Conservation (phyloP, 192 early-diverging fungal genomes). For the Linnemannia hyalina region DNA sequence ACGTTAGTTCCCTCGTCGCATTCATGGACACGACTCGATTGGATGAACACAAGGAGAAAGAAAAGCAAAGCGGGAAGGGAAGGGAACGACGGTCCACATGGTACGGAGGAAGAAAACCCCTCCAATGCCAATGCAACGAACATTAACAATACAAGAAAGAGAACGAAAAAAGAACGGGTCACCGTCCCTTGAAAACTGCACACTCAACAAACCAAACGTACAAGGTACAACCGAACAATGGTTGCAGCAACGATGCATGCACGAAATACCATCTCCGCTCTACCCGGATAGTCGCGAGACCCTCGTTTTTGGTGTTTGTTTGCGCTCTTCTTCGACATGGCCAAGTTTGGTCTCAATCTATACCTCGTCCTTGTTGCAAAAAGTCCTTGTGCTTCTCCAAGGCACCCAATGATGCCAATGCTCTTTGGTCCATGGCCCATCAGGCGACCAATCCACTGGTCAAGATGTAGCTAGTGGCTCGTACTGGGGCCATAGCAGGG, state of each 20-base stretch:
- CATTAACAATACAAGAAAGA: neutral
- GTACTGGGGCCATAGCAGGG: neutral
- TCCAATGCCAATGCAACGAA: neutral
- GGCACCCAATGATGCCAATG: neutral
- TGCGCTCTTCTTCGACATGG: neutral
- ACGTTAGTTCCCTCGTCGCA: neutral
- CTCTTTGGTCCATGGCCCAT: neutral
- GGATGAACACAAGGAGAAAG: neutral
- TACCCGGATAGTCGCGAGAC: neutral
- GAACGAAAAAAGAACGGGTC: neutral
- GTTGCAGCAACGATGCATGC: neutral
- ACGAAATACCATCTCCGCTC: constrained; percentile 4
- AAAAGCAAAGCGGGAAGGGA: neutral
- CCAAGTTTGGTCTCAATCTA: neutral
- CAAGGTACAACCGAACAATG: neutral
- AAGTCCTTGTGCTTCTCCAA: neutral
- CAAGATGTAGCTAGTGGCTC: neutral
- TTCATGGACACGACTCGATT: constrained; percentile 1
- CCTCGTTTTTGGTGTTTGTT: neutral
- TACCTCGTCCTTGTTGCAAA: neutral
- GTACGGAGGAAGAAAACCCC: neutral
- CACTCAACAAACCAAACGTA: neutral
- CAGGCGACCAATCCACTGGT: neutral
- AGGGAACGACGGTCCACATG: constrained; percentile 4
- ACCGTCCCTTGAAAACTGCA: neutral